Conservation (phyloP, 768 basidiomycete species). For the Leccinum subgranulosum region DNA sequence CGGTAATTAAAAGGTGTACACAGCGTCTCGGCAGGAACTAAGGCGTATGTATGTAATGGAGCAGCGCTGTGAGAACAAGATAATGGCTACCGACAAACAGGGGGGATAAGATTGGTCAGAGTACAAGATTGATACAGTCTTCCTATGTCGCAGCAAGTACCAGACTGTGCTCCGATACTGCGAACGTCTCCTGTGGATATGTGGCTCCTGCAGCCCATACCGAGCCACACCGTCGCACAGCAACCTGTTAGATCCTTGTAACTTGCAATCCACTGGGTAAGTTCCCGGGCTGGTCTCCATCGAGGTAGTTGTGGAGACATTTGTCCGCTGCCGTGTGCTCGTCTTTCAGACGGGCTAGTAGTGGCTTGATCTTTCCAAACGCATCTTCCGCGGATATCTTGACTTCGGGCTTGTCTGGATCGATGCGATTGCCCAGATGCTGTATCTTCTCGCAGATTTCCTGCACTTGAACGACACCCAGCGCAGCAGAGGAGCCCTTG, state of each 20-base stretch:
- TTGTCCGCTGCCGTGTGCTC: slow-evolving; percentile 69
- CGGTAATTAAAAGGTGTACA: slow-evolving; percentile 25
- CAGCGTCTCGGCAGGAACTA: slow-evolving; percentile 23
- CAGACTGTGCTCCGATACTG: slow-evolving; percentile 16
- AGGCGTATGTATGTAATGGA: slow-evolving; percentile 21
- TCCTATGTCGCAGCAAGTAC: slow-evolving; percentile 17
- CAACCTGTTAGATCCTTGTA: slow-evolving; percentile 5
- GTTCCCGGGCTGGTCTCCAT: background rate
- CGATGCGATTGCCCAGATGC: slow-evolving; percentile 61
- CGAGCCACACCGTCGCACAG: slow-evolving; percentile 10
- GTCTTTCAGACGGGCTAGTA: slow-evolving; percentile 57
- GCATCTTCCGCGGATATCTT: slow-evolving; percentile 51
- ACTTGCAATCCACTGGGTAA: background rate
- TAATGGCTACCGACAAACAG: slow-evolving; percentile 15
- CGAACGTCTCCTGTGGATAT: slow-evolving; percentile 10
- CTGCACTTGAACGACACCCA: slow-evolving; percentile 82
- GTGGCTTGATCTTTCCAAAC: slow-evolving; percentile 50
- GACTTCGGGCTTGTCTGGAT: slow-evolving; percentile 51
- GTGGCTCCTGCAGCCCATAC: slow-evolving; percentile 3
- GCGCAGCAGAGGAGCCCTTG: slow-evolving; percentile 94
- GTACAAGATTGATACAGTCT: slow-evolving; percentile 24
- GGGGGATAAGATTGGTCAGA: slow-evolving; percentile 16
- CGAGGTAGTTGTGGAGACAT: slow-evolving; percentile 52
- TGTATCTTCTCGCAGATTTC: slow-evolving; percentile 89
- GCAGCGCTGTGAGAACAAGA: slow-evolving; percentile 18